phyloP scores from a whole-genome alignment of 768 basidiomycete genomes.

The Agaricus blazei region DNA sequence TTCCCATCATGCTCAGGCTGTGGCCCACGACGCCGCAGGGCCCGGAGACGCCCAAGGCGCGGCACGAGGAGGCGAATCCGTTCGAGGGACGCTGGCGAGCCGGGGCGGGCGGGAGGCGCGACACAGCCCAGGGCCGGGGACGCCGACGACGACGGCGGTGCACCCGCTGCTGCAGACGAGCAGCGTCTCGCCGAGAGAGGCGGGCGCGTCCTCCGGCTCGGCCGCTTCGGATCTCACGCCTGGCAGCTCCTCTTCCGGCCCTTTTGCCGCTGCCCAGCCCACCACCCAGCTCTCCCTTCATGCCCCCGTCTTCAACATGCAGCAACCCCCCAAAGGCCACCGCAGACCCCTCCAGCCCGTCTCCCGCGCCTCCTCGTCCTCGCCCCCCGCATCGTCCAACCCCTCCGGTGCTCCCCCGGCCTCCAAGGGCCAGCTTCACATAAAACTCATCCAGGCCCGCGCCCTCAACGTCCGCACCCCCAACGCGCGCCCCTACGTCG shows the following conservation, averaged over 20 bases:
- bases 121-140: slow-evolving; percentile 17
- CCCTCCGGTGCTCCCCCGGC: slow-evolving; percentile 24
- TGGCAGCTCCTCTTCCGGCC: slow-evolving; percentile 37
- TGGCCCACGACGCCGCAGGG: slow-evolving; percentile 53
- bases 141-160: slow-evolving; percentile 21
- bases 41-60: slow-evolving; percentile 57
- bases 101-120: slow-evolving; percentile 11
- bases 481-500: slow-evolving; percentile 80
- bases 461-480: slow-evolving; percentile 68
- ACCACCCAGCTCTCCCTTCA: slow-evolving; percentile 69
- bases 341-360: slow-evolving; percentile 21
- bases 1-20: slow-evolving; percentile 54
- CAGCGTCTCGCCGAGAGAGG: slow-evolving; percentile 19
- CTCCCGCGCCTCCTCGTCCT: slow-evolving; percentile 34
- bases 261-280: slow-evolving; percentile 49
- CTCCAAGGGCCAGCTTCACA: slow-evolving; percentile 76
- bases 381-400: slow-evolving; percentile 28
- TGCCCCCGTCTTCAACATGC: slow-evolving; percentile 84
- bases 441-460: slow-evolving; percentile 93
- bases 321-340: slow-evolving; percentile 44
- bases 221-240: slow-evolving; percentile 40
- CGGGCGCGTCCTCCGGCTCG: slow-evolving; percentile 31
- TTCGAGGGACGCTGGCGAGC: slow-evolving; percentile 39
- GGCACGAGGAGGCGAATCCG: slow-evolving; percentile 44
- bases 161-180: slow-evolving; percentile 34